Percentiles rank a stretch among this genome's conserved stretches.
phyloP scores from a whole-genome alignment of 2,329 filamentous ascomycete genomes.

The Sordariomycetes sp. region DNA sequence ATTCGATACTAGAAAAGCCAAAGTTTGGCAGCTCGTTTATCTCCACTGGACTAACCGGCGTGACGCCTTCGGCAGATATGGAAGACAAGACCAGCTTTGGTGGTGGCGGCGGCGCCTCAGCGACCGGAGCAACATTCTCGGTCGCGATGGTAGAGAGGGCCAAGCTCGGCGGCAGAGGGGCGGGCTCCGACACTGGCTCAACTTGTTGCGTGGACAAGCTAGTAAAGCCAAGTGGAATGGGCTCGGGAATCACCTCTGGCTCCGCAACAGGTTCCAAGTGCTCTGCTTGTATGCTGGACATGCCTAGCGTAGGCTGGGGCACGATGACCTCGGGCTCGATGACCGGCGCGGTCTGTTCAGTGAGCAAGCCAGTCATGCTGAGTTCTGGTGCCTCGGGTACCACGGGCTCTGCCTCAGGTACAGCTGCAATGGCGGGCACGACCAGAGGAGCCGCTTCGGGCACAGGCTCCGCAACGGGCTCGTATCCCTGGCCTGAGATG shows the following conservation, averaged over 20 bases:
- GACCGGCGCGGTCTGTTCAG: conserved; percentile 26
- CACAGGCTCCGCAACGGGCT: conserved; percentile 15
- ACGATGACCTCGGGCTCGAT: conserved; percentile 10
- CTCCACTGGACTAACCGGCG: conserved; percentile 26
- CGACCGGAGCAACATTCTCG: conserved; percentile 16
- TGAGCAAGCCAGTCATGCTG: conserved; percentile 18
- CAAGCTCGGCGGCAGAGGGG: conserved; percentile 8
- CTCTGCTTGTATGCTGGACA: conserved; percentile 11
- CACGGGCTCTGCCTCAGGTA: conserved; percentile 10
- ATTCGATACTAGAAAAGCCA: conserved; percentile 34
- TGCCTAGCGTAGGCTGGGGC: conserved; percentile 7
- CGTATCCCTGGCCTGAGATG: conserved; percentile 16
- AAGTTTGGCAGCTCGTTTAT: conserved; percentile 14
- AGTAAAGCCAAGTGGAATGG: conserved; percentile 9
- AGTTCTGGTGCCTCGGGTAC: conserved; percentile 11
- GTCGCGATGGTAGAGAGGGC: conserved; percentile 13
- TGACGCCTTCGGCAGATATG: conserved; percentile 22
- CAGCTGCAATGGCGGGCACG: conserved; percentile 2
- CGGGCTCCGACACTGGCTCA: conserved; percentile 11
- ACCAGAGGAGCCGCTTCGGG: conserved; percentile 4
- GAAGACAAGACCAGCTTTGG: conserved; percentile 25
- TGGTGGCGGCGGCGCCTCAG: conserved; percentile 10
- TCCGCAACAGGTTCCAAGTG: conserved; percentile 18
- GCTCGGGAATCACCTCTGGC: conserved; percentile 7
- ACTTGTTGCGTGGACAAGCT: conserved; percentile 9